Base-by-base conservation (phyloP, 2,329 filamentous ascomycete genomes). In the Aspergillus amoenus region DNA sequence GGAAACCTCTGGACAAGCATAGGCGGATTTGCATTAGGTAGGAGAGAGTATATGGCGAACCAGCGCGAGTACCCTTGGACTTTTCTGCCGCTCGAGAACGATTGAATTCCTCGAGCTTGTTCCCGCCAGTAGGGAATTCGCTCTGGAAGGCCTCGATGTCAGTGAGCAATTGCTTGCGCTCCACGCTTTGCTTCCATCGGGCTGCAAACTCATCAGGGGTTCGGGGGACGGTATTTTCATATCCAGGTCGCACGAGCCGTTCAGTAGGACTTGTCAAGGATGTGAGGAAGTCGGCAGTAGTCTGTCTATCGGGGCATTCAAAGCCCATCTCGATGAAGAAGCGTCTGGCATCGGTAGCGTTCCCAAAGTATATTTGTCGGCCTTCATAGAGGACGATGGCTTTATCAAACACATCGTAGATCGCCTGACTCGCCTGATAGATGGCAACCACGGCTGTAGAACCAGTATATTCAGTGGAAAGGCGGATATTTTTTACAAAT, bases 1-100 rank as follows among this genome's bases (percentile, higher is more conserved):
- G 83, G 74, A 87, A 93, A 2, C 90, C 91, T 68, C 93, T 87
- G 81, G 86, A 88, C 24, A 95, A 78, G 70, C 91, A 96, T 6
- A 96, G 84, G 60, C 82, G 72, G 61, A 96, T 74, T 73, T 97
- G 93, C 75, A 91, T 87, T 2, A 57, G 47, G 64, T 88, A 92
- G 0, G 90, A 93, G 22, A 96, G 78, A 0, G 90, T 96, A 72
- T 88, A 96, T 0, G 92, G 91, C 0, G 90, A 94, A 68, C 83
- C 83, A 46, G 80, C 73, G 3, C 90, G 87, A 51, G 75, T 73
- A 3, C 58, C 43, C 55, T 73, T 76, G 5, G 76, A 67, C 58
- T 78, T 76, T 52, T 78, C 71, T 12, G 73, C 69, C 18, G 66
- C 69, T 21, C 76, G 68, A 18, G 77, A 78, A 18, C 65, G 63